phyloP scores from a whole-genome alignment of 169 alveolate genomes.

The Plasmodium reichenowi region DNA sequence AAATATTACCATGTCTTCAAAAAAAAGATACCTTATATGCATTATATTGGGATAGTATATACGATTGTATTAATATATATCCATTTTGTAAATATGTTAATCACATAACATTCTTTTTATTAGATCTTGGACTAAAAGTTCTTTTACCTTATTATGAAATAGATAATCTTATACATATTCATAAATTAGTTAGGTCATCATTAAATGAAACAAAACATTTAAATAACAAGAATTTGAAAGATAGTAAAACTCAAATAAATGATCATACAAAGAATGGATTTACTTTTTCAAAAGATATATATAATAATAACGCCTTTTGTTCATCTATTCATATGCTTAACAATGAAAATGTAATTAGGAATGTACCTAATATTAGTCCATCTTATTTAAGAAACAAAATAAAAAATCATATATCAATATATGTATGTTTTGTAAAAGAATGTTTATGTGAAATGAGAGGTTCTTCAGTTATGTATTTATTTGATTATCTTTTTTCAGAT shows the following conservation, averaged over 20 bases:
- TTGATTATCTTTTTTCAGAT: constrained; percentile 73
- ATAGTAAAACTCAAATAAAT: neutral
- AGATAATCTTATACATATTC: constrained; percentile 59
- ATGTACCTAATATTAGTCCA: constrained; percentile 40
- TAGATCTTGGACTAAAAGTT: constrained; percentile 62
- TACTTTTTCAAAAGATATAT: neutral
- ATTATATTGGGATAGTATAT: constrained; percentile 31
- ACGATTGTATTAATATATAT: constrained; percentile 46
- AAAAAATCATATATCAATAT: constrained; percentile 16
- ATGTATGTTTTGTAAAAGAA: constrained; percentile 49
- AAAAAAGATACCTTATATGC: constrained; percentile 42
- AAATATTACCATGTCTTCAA: constrained; percentile 70
- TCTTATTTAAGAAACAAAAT: constrained; percentile 30
- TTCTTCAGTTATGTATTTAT: constrained; percentile 56
- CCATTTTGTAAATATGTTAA: constrained; percentile 73
- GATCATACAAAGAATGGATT: neutral
- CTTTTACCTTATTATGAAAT: constrained; percentile 71
- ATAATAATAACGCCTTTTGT: neutral
- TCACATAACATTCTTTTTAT: constrained; percentile 48
- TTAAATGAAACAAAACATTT: neutral
- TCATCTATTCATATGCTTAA: neutral
- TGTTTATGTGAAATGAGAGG: constrained; percentile 31
- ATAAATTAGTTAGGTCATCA: constrained; percentile 22
- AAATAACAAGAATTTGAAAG: neutral
- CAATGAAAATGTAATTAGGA: neutral